Evolutionary conservation across 1,139 yeast genomes (phyloP).

Genomic region (Diutina scorzettiae): DNA sequence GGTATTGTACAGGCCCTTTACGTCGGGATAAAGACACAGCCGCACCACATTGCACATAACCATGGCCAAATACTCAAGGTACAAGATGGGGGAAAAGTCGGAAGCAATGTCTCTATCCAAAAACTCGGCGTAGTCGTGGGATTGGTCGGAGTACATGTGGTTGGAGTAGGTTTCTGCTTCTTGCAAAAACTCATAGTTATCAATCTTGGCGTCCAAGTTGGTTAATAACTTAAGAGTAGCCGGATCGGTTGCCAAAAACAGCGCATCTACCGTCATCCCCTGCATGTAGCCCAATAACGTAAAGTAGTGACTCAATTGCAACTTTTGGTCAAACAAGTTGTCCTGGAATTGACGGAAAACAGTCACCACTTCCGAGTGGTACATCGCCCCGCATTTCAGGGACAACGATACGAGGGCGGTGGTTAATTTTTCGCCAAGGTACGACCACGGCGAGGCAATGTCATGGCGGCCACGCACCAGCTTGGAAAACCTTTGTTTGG

Average conservation of each 20-base stretch:
- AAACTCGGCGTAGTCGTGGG: constrained; percentile 15
- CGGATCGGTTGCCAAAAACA: constrained; percentile 19
- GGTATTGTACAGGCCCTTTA: background rate
- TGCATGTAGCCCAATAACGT: constrained; percentile 35
- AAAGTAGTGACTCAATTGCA: constrained; percentile 27
- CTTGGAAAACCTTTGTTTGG: constrained; percentile 32
- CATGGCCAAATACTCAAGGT: constrained; percentile 31
- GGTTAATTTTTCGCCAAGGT: constrained; percentile 24
- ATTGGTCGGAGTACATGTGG: constrained; percentile 14
- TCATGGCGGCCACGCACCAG: constrained; percentile 15
- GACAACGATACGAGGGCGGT: constrained; percentile 27
- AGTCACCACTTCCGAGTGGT: constrained; percentile 18
- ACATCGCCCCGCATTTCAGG: constrained; percentile 17
- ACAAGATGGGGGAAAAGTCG: constrained; percentile 32
- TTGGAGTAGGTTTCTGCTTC: constrained; percentile 27
- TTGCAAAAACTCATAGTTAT: constrained; percentile 28
- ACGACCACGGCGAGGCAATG: constrained; percentile 27
- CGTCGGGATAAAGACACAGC: background rate
- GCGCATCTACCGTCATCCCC: constrained; percentile 26
- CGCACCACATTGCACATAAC: constrained; percentile 20
- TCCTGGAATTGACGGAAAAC: constrained; percentile 21
- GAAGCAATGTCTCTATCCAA: constrained; percentile 21
- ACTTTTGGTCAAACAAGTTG: constrained; percentile 14
- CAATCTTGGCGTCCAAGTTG: constrained; percentile 27
- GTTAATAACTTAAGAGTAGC: constrained; percentile 22